These are phyloP conservation scores for Aspergillus tubingensis DNA, from an alignment of 2,329 filamentous ascomycete species.

Conservation along the genomic window DNA sequence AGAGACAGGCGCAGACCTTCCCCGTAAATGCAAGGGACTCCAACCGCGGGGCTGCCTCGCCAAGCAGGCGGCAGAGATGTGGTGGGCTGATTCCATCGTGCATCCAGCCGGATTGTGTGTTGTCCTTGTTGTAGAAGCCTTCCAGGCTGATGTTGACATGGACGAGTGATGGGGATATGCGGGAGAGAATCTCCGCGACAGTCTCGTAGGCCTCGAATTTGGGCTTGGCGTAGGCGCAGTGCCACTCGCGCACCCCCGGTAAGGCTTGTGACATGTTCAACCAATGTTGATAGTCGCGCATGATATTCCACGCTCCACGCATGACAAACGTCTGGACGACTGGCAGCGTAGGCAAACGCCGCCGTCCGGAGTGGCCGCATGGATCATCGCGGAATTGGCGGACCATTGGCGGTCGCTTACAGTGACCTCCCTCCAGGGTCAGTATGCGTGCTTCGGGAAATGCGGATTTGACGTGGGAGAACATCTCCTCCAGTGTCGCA, in stretches of 20 bases:
- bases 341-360: constrained; percentile 51
- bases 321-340: constrained; percentile 69
- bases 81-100: constrained; percentile 51
- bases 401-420: constrained; percentile 72
- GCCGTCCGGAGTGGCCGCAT: constrained; percentile 30
- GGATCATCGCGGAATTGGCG: constrained; percentile 53
- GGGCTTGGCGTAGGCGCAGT: constrained; percentile 64
- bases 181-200: constrained; percentile 64
- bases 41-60: constrained; percentile 60
- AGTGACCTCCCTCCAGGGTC: constrained; percentile 74
- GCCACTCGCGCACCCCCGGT: constrained; percentile 62
- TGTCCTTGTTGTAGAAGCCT: constrained; percentile 69
- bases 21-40: constrained; percentile 73
- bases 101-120: constrained; percentile 56
- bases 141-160: constrained; percentile 70
- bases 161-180: constrained; percentile 59
- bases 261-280: constrained; percentile 61
- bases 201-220: constrained; percentile 73
- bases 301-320: constrained; percentile 76
- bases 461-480: constrained; percentile 60
- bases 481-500: constrained; percentile 69
- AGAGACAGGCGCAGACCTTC: constrained; percentile 69
- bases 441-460: constrained; percentile 66
- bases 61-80: constrained; percentile 68
- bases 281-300: constrained; percentile 66